phyloP scores from a whole-genome alignment of 2,329 filamentous ascomycete species.

The Alternaria arbusti region DNA sequence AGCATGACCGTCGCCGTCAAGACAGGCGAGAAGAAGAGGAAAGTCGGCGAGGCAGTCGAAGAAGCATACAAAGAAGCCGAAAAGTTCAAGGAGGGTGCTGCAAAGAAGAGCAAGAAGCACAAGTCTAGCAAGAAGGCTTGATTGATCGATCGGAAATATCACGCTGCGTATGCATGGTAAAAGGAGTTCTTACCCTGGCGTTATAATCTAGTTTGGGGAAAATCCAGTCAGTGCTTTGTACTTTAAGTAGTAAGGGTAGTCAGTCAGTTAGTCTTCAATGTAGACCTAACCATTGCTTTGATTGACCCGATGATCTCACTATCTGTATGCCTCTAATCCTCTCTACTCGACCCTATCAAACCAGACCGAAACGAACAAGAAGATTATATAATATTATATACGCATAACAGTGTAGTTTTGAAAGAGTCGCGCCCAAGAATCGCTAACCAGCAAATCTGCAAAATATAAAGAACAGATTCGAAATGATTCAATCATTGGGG shows the following conservation, averaged over 20 bases:
- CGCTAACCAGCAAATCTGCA: not conserved
- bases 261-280: not conserved
- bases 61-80: slow-evolving; percentile 53
- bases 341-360: not conserved
- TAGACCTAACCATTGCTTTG: not conserved
- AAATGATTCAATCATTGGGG: not conserved
- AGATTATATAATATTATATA: slow-evolving; percentile 2
- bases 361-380: not conserved
- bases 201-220: not conserved
- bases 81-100: slow-evolving; percentile 43
- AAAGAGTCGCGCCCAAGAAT: not conserved
- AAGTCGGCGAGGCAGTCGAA: slow-evolving; percentile 65
- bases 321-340: not conserved
- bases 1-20: slow-evolving; percentile 80
- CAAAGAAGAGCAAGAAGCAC: slow-evolving; percentile 44
- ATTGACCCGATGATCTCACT: not conserved
- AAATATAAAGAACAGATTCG: not conserved
- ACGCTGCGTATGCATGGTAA: not conserved
- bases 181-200: not conserved
- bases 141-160: not conserved
- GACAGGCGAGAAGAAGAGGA: slow-evolving; percentile 76
- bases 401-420: not conserved
- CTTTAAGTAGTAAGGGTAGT: not conserved
- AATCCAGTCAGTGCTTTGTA: not conserved
- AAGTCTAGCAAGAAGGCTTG: slow-evolving; percentile 54